Percentiles rank a stretch among this genome's conserved stretches.
These are phyloP conservation scores for Eragrostis tef DNA, from an alignment of 202 grass and related monocot species.

Conservation along the genomic window DNA sequence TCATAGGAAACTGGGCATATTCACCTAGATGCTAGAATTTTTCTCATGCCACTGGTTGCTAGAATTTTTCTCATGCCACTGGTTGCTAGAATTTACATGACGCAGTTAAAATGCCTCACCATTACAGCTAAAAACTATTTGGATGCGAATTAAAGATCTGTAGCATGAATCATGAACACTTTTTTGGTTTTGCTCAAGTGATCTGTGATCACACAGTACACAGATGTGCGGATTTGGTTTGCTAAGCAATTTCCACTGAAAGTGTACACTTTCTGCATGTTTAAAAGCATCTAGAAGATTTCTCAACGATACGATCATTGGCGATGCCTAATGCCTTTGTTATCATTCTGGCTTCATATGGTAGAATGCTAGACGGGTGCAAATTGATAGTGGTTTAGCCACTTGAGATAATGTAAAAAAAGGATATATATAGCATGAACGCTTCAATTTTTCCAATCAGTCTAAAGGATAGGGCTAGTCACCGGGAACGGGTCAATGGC, in stretches of 20 bases:
- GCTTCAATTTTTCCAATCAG: too few relatives aligned
- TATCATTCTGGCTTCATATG: too few relatives aligned
- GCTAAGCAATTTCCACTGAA: background rate
- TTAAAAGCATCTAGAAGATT: constrained; percentile 4
- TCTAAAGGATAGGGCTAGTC: too few relatives aligned
- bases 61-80: background rate
- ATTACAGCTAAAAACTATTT: background rate
- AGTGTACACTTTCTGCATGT: background rate
- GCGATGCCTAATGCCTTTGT: too few relatives aligned
- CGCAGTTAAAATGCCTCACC: background rate
- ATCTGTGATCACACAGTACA: background rate
- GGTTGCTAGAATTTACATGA: background rate
- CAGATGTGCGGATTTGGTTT: background rate
- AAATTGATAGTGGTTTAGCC: background rate
- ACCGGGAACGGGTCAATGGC: too few relatives aligned
- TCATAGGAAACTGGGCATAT: constrained; percentile 3
- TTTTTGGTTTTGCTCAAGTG: background rate
- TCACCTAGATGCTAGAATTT: background rate
- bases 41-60: background rate
- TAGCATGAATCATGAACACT: background rate
- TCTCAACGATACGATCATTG: too few relatives aligned
- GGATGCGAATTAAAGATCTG: background rate
- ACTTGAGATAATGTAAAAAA: too few relatives aligned
- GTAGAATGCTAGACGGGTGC: too few relatives aligned
- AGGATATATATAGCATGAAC: too few relatives aligned